These are phyloP conservation scores for Oryza glaberrima DNA, from an alignment of 176 grass and related monocot genomes.

Conservation along the genomic window DNA sequence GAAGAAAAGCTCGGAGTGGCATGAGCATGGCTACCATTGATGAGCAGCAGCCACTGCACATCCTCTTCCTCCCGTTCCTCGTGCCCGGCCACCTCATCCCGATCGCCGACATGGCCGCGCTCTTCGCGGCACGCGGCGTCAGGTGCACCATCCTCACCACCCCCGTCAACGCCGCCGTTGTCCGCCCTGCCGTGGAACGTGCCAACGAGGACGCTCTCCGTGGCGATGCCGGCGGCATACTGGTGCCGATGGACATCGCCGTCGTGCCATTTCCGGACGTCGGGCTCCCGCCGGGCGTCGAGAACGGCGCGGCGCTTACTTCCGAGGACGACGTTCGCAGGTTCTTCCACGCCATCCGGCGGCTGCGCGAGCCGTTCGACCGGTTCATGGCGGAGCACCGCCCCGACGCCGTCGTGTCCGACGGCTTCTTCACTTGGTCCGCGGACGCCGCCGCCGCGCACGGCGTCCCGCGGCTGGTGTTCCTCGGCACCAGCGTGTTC, in stretches of 20 bases:
- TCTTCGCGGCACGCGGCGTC: slow-evolving; percentile 44
- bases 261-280: slow-evolving; percentile 42
- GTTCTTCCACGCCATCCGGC: slow-evolving; percentile 15
- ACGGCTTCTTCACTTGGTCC: slow-evolving; percentile 46
- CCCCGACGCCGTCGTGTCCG: slow-evolving; percentile 37
- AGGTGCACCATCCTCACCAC: slow-evolving; percentile 55
- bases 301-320: slow-evolving; percentile 30
- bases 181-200: slow-evolving; percentile 8
- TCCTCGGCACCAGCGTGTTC: slow-evolving; percentile 46
- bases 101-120: slow-evolving; percentile 11
- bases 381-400: slow-evolving; percentile 9
- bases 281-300: neutral
- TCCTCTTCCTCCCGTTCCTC: neutral
- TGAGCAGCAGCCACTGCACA: slow-evolving; percentile 38
- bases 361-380: slow-evolving; percentile 40
- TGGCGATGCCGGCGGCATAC: neutral
- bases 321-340: neutral
- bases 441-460: slow-evolving; percentile 8
- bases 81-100: too few species aligned
- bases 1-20: too few species aligned
- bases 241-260: neutral
- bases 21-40: neutral
- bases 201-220: too few species aligned
- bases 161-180: slow-evolving; percentile 32
- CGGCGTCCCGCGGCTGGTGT: slow-evolving; percentile 38